Evolutionary conservation across 805 yeast species (phyloP).

Genomic region (Lipomyces lipofer): DNA sequence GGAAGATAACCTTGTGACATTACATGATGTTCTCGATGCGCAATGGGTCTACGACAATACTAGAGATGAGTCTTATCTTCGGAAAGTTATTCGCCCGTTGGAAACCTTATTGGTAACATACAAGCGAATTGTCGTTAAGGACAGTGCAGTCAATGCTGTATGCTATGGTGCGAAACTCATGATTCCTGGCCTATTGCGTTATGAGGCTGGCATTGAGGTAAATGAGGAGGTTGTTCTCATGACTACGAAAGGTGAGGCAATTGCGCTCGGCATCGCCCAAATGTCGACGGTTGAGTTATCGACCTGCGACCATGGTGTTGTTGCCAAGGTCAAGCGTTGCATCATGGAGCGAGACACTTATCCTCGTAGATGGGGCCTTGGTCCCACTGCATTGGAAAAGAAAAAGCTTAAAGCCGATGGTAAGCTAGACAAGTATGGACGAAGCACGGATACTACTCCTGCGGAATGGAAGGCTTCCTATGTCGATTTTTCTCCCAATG

Average conservation of each 20-base stretch:
- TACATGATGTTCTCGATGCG: slow-evolving; percentile 97
- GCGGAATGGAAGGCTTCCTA: slow-evolving; percentile 85
- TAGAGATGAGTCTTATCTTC: slow-evolving; percentile 91
- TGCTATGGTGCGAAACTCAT: slow-evolving; percentile 98
- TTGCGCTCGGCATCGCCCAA: slow-evolving; percentile 97
- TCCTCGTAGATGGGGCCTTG: slow-evolving; percentile 99
- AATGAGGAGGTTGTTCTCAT: slow-evolving; percentile 97
- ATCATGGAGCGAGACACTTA: slow-evolving; percentile 99
- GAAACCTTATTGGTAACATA: slow-evolving; percentile 92
- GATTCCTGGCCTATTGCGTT: slow-evolving; percentile 98
- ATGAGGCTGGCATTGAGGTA: slow-evolving; percentile 95
- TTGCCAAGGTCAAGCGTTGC: slow-evolving; percentile 98
- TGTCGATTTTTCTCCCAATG: slow-evolving; percentile 56
- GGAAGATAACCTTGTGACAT: slow-evolving; percentile 85
- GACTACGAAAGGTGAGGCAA: slow-evolving; percentile 99
- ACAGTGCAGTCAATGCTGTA: slow-evolving; percentile 95
- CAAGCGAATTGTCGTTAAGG: slow-evolving; percentile 92
- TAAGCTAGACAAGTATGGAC: slow-evolving; percentile 93
- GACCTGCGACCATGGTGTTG: slow-evolving; percentile 96
- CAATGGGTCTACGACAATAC: slow-evolving; percentile 98
- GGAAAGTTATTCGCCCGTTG: slow-evolving; percentile 91
- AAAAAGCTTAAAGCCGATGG: slow-evolving; percentile 97
- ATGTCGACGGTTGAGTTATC: slow-evolving; percentile 98
- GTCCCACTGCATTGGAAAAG: slow-evolving; percentile 98
- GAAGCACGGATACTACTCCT: slow-evolving; percentile 92